phyloP scores from a whole-genome alignment of 2,329 filamentous ascomycete genomes.

The Lachnellula cervina region DNA sequence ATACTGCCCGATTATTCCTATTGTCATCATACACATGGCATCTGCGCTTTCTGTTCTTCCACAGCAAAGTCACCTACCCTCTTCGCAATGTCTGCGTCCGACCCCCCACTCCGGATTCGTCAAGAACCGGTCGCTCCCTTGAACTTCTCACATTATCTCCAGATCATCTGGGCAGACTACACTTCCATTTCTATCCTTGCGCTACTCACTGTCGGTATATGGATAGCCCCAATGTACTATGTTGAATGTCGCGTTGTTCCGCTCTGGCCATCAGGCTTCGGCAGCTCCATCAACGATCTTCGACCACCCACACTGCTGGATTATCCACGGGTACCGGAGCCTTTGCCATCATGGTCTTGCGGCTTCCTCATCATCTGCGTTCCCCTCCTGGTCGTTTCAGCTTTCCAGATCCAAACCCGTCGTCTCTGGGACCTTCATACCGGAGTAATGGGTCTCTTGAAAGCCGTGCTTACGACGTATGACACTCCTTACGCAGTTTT shows the following conservation, averaged over 20 bases:
- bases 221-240: conserved; percentile 16
- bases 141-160: not conserved
- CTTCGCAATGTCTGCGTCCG: not conserved
- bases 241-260: conserved; percentile 13
- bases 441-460: conserved; percentile 15
- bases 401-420: conserved; percentile 60
- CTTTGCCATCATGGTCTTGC: conserved; percentile 60
- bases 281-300: not conserved
- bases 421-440: conserved; percentile 54
- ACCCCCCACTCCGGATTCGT: not conserved
- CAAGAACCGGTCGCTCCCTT: not conserved
- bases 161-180: conserved; percentile 9
- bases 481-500: not conserved
- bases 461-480: conserved; percentile 18
- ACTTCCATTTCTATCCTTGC: conserved; percentile 8
- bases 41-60: not conserved
- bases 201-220: conserved; percentile 10
- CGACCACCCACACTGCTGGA: conserved; percentile 10
- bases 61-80: not conserved
- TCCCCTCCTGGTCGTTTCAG: conserved; percentile 57
- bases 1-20: not conserved
- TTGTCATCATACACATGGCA: not conserved
- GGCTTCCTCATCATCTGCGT: conserved; percentile 59
- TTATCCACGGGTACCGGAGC: conserved; percentile 15
- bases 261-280: not conserved